Percentiles rank a stretch among this genome's conserved stretches.
These are phyloP conservation scores for Trypanosoma boissoni DNA, from an alignment of 208 protist species.

Conservation along the genomic window DNA sequence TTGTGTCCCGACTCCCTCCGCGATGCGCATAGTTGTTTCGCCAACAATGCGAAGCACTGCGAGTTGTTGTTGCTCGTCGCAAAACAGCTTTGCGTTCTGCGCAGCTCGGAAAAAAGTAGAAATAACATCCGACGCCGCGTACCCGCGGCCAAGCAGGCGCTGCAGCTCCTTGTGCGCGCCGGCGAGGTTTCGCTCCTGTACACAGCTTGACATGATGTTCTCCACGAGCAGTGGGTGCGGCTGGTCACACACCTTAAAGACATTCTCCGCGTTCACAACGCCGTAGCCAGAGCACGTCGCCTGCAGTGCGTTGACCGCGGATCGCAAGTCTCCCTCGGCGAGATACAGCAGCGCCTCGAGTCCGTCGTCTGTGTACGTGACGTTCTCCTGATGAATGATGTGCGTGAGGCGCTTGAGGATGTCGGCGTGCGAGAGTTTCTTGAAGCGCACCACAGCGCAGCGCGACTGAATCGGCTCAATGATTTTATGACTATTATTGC, in stretches of 20 bases:
- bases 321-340: constrained; percentile 96
- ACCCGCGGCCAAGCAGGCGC: constrained; percentile 87
- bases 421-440: constrained; percentile 85
- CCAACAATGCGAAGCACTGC: constrained; percentile 76
- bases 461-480: constrained; percentile 99
- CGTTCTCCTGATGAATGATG: constrained; percentile 91
- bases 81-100: constrained; percentile 55
- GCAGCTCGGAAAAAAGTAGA: constrained; percentile 94
- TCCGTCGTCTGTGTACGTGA: constrained; percentile 93
- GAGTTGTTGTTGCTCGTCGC: constrained; percentile 75
- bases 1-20: constrained; percentile 77
- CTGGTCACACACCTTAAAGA: constrained; percentile 99
- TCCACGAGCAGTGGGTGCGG: constrained; percentile 96
- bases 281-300: constrained; percentile 95
- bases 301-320: constrained; percentile 98
- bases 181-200: constrained; percentile 70
- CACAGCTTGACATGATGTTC: constrained; percentile 85
- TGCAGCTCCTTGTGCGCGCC: constrained; percentile 80
- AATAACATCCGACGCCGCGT: constrained; percentile 96
- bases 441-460: constrained; percentile 87
- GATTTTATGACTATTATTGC: constrained; percentile 98
- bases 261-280: constrained; percentile 95
- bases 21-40: constrained; percentile 85
- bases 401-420: constrained; percentile 91
- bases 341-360: constrained; percentile 98